Conservation (phyloP, 352 stramenopile genomes). For the Pythium rhizo-oryzae region DNA sequence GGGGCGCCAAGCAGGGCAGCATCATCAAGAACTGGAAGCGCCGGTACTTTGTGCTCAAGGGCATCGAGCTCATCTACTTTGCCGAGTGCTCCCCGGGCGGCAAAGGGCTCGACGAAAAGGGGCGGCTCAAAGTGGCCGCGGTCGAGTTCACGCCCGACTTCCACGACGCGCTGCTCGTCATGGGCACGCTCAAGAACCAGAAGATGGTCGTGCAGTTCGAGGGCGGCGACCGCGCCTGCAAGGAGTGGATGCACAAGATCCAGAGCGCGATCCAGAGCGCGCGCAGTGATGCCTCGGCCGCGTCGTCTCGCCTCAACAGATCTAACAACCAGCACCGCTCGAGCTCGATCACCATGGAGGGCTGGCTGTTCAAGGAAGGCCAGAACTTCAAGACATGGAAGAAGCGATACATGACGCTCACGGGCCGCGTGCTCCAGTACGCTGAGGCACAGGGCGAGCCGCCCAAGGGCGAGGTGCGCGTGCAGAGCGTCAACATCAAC, state of each 20-base stretch:
- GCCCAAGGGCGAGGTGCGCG: slow-evolving; percentile 60
- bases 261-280: slow-evolving; percentile 38
- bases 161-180: slow-evolving; percentile 59
- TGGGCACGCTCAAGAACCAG: slow-evolving; percentile 76
- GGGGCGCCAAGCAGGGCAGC: slow-evolving; percentile 78
- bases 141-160: slow-evolving; percentile 76
- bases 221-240: slow-evolving; percentile 47
- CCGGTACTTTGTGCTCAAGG: slow-evolving; percentile 85
- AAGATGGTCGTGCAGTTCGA: slow-evolving; percentile 70
- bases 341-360: slow-evolving; percentile 43
- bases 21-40: slow-evolving; percentile 87
- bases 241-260: slow-evolving; percentile 66
- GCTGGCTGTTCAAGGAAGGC: slow-evolving; percentile 82
- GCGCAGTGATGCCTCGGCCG: slow-evolving; percentile 5
- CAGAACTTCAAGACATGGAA: slow-evolving; percentile 92
- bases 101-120: slow-evolving; percentile 82
- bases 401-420: slow-evolving; percentile 76
- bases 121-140: slow-evolving; percentile 50
- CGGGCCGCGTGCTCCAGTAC: slow-evolving; percentile 66
- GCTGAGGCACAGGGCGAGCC: slow-evolving; percentile 51
- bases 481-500: slow-evolving; percentile 80
- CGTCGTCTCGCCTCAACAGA: neutral
- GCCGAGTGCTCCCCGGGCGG: slow-evolving; percentile 62
- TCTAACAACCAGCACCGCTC: neutral
- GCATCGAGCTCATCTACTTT: slow-evolving; percentile 79